phyloP scores from a whole-genome alignment of 106 monocot genomes.

The Triglochin maritima region DNA sequence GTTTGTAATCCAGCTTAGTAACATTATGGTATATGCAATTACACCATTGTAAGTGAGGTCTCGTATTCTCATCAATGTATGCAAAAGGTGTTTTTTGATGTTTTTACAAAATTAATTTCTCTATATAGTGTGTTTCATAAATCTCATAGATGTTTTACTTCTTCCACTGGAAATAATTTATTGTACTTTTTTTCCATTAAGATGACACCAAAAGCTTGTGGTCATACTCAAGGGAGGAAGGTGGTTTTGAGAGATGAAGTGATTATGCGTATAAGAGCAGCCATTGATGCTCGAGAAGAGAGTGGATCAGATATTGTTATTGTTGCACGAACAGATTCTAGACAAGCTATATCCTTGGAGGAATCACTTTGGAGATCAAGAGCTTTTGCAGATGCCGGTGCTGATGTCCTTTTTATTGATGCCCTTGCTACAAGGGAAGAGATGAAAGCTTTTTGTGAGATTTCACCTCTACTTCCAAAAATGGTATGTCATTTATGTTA shows the following conservation, averaged over 20 bases:
- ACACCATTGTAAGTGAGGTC: too few species aligned
- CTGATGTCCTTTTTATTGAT: constrained; percentile 92
- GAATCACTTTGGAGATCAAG: constrained; percentile 81
- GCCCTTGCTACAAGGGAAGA: constrained; percentile 93
- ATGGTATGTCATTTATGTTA: constrained; percentile 34
- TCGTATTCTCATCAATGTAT: too few species aligned
- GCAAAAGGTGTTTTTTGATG: too few species aligned
- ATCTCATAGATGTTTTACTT: too few species aligned
- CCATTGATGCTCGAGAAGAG: constrained; percentile 84
- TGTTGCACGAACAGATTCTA: constrained; percentile 79
- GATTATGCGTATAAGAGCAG: constrained; percentile 79
- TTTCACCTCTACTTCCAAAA: constrained; percentile 80
- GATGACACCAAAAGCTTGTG: constrained; percentile 97
- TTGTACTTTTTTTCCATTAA: constrained; percentile 1
- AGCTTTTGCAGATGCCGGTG: constrained; percentile 97
- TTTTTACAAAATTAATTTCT: too few species aligned
- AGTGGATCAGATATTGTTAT: constrained; percentile 95
- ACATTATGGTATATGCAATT: too few species aligned
- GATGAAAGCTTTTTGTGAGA: constrained; percentile 82
- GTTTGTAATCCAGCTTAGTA: too few species aligned
- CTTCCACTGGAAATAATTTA: too few species aligned
- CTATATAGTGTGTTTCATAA: too few species aligned
- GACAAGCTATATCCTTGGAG: constrained; percentile 80
- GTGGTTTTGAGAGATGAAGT: constrained; percentile 89
- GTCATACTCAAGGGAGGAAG: constrained; percentile 87